phyloP scores from a whole-genome alignment of 2,329 filamentous ascomycete genomes.

The Cryphonectria radicalis region DNA sequence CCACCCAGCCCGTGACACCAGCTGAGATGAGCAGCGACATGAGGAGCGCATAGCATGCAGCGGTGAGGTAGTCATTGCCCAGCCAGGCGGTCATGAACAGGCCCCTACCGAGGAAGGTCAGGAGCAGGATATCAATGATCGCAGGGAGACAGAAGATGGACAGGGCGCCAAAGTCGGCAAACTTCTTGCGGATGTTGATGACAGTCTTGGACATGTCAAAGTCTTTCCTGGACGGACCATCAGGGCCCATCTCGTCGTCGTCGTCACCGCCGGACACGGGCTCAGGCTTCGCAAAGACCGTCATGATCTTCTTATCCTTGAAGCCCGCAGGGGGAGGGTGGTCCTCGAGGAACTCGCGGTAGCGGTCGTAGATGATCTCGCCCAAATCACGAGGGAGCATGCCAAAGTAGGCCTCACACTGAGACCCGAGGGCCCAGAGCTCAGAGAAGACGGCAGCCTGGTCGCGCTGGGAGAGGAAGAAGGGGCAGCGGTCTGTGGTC shows the following conservation, averaged over 20 bases:
- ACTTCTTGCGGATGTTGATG: slow-evolving; percentile 32
- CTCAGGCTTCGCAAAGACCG: slow-evolving; percentile 40
- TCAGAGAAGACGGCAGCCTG: slow-evolving; percentile 68
- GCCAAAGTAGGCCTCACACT: slow-evolving; percentile 66
- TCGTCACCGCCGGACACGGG: slow-evolving; percentile 6
- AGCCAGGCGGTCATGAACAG: slow-evolving; percentile 65
- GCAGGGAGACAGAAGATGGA: slow-evolving; percentile 67
- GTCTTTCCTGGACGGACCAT: slow-evolving; percentile 30
- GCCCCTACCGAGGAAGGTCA: slow-evolving; percentile 63
- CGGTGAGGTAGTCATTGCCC: slow-evolving; percentile 54
- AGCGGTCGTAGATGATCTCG: slow-evolving; percentile 43
- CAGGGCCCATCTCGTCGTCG: slow-evolving; percentile 28
- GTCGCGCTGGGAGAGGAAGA: slow-evolving; percentile 64
- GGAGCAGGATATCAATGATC: slow-evolving; percentile 62
- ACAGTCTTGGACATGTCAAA: slow-evolving; percentile 29
- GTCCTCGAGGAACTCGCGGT: slow-evolving; percentile 36
- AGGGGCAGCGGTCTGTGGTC: slow-evolving; percentile 63
- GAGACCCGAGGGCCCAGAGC: slow-evolving; percentile 65
- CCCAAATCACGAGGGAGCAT: slow-evolving; percentile 54
- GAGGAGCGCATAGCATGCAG: slow-evolving; percentile 60
- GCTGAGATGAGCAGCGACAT: slow-evolving; percentile 62
- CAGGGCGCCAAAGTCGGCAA: slow-evolving; percentile 58
- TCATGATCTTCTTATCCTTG: slow-evolving; percentile 40
- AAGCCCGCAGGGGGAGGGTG: slow-evolving; percentile 35
- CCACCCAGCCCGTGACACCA: slow-evolving; percentile 66